A percentile compares a stretch with the other conserved stretches of the same genome.
Evolutionary conservation across 768 basidiomycete genomes (phyloP).

Genomic region (Hypsizygus marmoreus): DNA sequence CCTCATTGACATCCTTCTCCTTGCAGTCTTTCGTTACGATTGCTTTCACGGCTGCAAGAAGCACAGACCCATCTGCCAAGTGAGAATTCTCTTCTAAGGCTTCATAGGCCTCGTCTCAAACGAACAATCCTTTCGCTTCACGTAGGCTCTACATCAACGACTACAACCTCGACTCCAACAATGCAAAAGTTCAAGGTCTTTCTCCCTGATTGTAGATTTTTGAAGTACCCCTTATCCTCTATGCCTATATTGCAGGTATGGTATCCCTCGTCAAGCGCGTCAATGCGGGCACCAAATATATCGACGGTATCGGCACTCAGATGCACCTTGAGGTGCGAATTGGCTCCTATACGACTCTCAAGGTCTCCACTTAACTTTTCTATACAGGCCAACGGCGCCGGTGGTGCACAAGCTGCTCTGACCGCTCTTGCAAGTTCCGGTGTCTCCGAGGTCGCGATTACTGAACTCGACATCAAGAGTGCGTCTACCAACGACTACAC

Average conservation of each 20-base stretch:
- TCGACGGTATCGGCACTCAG: conserved; percentile 56
- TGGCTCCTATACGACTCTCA: too few species aligned
- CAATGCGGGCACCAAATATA: conserved; percentile 38
- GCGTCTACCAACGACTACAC: conserved; percentile 43
- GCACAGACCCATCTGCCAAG: conserved; percentile 51
- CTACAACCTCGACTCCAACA: conserved; percentile 51
- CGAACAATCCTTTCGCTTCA: too few species aligned
- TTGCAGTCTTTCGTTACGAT: conserved; percentile 47
- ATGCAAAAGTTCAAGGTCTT: conserved; percentile 46
- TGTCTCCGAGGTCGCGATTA: conserved; percentile 47
- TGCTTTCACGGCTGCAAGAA: conserved; percentile 52
- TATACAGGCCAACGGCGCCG: conserved; percentile 38
- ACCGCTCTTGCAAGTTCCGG: conserved; percentile 45
- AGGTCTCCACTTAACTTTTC: neutral
- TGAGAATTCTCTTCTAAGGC: conserved; percentile 16
- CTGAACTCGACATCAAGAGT: conserved; percentile 46
- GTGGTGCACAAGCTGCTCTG: conserved; percentile 44
- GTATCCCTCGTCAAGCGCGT: conserved; percentile 40
- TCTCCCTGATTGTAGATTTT: too few species aligned
- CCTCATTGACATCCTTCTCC: too few species aligned
- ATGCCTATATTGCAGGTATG: too few species aligned
- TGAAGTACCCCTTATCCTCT: too few species aligned
- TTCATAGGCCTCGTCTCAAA: too few species aligned
- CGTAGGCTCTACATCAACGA: conserved; percentile 44
- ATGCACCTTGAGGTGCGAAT: conserved; percentile 38